Evolutionary conservation across 2,329 filamentous ascomycete species (phyloP).

Genomic region (Talaromyces atroroseus): DNA sequence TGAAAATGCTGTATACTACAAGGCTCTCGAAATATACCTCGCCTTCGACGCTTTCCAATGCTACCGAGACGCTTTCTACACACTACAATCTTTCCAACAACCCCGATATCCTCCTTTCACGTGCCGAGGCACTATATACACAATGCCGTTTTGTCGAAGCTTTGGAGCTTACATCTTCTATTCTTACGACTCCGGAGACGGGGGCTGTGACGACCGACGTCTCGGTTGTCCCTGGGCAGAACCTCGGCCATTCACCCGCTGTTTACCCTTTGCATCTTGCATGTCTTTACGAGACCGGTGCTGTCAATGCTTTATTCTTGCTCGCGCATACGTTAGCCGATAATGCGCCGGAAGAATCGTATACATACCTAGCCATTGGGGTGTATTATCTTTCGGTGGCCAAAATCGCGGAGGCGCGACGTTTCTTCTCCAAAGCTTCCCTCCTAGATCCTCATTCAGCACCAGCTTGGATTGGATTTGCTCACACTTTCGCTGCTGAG

Average conservation of each 20-base stretch:
- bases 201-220: conserved; percentile 54
- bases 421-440: conserved; percentile 95
- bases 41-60: conserved; percentile 72
- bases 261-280: conserved; percentile 89
- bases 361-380: conserved; percentile 89
- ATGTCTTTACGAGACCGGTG: conserved; percentile 78
- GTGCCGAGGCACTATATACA: conserved; percentile 87
- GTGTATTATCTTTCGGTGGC: conserved; percentile 88
- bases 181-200: conserved; percentile 78
- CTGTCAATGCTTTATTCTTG: conserved; percentile 84
- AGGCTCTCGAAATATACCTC: conserved; percentile 92
- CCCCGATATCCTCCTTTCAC: conserved; percentile 81
- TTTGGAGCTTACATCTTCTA: conserved; percentile 72
- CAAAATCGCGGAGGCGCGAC: conserved; percentile 85
- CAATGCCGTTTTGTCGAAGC: conserved; percentile 91
- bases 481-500: conserved; percentile 95
- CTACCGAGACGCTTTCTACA: conserved; percentile 84
- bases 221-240: conserved; percentile 25
- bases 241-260: conserved; percentile 40
- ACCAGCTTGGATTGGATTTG: conserved; percentile 97
- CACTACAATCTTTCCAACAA: conserved; percentile 86
- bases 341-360: conserved; percentile 82
- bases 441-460: conserved; percentile 98
- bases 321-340: conserved; percentile 90
- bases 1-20: conserved; percentile 93